Conservation (phyloP, 768 basidiomycete species). For the Psilocybe azurescens region DNA sequence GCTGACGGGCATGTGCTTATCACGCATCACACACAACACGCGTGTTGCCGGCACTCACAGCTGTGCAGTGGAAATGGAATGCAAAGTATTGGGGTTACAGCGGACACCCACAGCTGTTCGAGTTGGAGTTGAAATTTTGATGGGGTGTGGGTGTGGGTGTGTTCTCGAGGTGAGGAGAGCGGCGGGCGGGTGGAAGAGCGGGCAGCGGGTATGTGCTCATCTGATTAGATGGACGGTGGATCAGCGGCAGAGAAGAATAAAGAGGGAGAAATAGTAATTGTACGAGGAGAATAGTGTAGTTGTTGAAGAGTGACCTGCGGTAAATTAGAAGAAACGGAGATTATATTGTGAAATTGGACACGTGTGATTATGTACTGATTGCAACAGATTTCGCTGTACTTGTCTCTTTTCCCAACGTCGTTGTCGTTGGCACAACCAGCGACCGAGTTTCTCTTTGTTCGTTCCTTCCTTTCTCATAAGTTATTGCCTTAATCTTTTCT, state of each 20-base stretch:
- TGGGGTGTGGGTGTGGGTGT: no score
- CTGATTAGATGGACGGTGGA: no score
- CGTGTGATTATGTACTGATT: constrained; percentile 14
- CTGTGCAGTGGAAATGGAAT: no score
- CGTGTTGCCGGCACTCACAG: no score
- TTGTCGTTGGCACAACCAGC: constrained; percentile 1
- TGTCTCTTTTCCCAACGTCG: constrained; percentile 4
- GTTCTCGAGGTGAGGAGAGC: no score
- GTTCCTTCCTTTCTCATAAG: neutral
- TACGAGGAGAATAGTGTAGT: neutral
- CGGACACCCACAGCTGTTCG: no score
- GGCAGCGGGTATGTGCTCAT: no score
- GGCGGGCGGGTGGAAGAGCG: no score
- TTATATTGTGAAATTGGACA: constrained; percentile 3
- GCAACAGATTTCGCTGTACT: constrained; percentile 6
- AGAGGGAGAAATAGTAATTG: neutral
- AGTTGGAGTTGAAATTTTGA: no score
- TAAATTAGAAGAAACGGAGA: neutral
- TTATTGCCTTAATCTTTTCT: no score
- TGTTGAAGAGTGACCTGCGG: neutral
- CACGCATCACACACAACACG: neutral
- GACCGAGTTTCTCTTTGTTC: neutral
- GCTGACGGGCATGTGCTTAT: neutral
- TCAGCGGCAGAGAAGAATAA: no score
- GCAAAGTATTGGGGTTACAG: no score